Evolutionary conservation across 106 monocot genomes (phyloP), one percentile per base, ranked within the genome.

Genomic region (Dendrobium huoshanense): DNA sequence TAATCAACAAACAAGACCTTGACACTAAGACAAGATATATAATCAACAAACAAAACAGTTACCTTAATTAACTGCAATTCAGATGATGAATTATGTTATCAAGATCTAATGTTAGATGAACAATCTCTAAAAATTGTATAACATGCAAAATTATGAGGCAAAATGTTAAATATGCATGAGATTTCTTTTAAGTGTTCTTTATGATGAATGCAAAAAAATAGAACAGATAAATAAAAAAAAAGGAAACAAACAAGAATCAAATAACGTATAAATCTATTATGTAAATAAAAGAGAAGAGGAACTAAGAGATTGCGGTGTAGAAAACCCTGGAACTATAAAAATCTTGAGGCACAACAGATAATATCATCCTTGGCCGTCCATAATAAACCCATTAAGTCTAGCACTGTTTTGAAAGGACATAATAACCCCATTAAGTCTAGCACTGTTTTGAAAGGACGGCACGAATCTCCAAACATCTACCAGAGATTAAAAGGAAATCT

Each of bases 21-120:
- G 82, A 73, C 95, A 99, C 98, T 99, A 84, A 80, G 25, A 76
- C 41, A 76, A 25, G 25, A 48, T 24, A 25, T 4, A 76, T 49
- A 76, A 49, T 76, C 41, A 76, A 48, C 48, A 76, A 2, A 41
- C 20, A 70, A 77, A 65, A 72, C 25, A 67, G 42, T 54, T 41
- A 75, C 41, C 10, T 22, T 15, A 64, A 24, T 70, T 33, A 37
- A 29, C 15, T 29, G 33, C 70, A 33, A 20, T 31, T 37, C 27
- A 31, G 70, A 70, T 70, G 70, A 70, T 3, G 70, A 70, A 29
- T 70, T 31, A 33, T 22, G 31, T 13, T 37, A 70, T 70, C 70
- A 31, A 70, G 13, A 13, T 70, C 27, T 33, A 70, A 37, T 70
- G 70, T 33, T 31, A 37, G 70, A 70, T 31, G 33, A 70, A 33